A percentile compares a stretch with the other conserved stretches of the same genome.
Conservation (phyloP, 768 basidiomycete species). For the Suillus clintonianus region DNA sequence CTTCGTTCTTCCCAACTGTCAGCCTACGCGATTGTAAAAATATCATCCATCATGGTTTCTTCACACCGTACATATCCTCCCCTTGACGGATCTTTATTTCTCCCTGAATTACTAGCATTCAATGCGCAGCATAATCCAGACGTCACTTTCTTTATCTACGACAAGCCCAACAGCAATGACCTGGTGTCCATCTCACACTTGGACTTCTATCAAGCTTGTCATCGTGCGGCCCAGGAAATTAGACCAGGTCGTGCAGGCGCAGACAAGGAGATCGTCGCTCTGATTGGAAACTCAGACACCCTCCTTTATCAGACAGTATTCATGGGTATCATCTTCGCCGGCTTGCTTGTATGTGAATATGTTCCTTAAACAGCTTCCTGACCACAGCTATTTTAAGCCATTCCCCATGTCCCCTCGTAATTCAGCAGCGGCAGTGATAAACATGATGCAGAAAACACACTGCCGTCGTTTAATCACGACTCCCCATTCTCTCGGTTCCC, state of each 20-base stretch:
- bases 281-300: slow-evolving; percentile 40
- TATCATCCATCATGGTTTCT: slow-evolving; percentile 1
- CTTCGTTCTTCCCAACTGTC: neutral
- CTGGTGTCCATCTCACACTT: slow-evolving; percentile 36
- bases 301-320: slow-evolving; percentile 45
- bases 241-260: slow-evolving; percentile 33
- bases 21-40: neutral
- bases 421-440: slow-evolving; percentile 33
- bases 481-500: slow-evolving; percentile 23
- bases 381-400: slow-evolving; percentile 22
- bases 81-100: slow-evolving; percentile 33
- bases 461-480: slow-evolving; percentile 43
- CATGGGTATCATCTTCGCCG: slow-evolving; percentile 39
- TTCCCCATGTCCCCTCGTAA: slow-evolving; percentile 42
- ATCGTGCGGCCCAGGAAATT: slow-evolving; percentile 42
- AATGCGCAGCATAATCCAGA: slow-evolving; percentile 37
- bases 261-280: slow-evolving; percentile 37
- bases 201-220: slow-evolving; percentile 47
- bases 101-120: slow-evolving; percentile 37
- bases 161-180: slow-evolving; percentile 13
- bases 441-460: slow-evolving; percentile 38
- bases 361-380: neutral
- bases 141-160: slow-evolving; percentile 28
- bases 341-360: slow-evolving; percentile 32
- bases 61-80: slow-evolving; percentile 19